Evolutionary conservation across 768 basidiomycete genomes (phyloP), one percentile per base, ranked within the genome.

Genomic region (Tricholoma flavovirens): DNA sequence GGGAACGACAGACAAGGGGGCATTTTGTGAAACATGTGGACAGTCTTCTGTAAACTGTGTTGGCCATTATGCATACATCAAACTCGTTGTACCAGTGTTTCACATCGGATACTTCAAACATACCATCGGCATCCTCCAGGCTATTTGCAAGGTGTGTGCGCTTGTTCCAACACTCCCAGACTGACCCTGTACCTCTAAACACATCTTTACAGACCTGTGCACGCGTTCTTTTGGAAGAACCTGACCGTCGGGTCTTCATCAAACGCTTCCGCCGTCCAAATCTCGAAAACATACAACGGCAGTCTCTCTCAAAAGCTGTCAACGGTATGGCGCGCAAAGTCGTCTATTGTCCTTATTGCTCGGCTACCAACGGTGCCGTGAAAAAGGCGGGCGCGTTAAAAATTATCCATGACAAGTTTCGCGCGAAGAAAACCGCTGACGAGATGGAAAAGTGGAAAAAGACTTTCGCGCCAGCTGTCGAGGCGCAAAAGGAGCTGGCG

Each of bases 51-150:
- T 93, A 2, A 93, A 97, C 59, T 99, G 97, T 67, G 95, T 97
- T 21, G 97, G 97, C 1, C 97, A 99, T 71, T 98, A 97, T 69
- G 95, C 95, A 4, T 98, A 98, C 73, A 98, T 99, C 75, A 98
- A 97, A 71, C 81, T 99, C 42, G 85, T 88, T 30, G 86, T 99
- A 17, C 97, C 97, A 0, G 95, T 98, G 17, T 99, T 98, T 70
- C 97, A 99, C 68, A 93, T 98, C 55, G 97, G 97, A 6, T 99
- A 93, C 72, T 98, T 99, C 77, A 91, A 94, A 69, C 94, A 98
- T 62, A 92, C 89, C 15, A 93, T 98, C 57, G 82, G 83, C 22
- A 88, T 98, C 60, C 80, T 98, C 1, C 97, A 98, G 67, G 89
- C 90, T 62, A 94, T 98, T 61, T 99, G 97, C 82, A 99, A 99